Percentiles rank a stretch among this genome's conserved stretches.
Evolutionary conservation across 441 rosid genomes (phyloP).

Genomic region (Corymbia citriodora): DNA sequence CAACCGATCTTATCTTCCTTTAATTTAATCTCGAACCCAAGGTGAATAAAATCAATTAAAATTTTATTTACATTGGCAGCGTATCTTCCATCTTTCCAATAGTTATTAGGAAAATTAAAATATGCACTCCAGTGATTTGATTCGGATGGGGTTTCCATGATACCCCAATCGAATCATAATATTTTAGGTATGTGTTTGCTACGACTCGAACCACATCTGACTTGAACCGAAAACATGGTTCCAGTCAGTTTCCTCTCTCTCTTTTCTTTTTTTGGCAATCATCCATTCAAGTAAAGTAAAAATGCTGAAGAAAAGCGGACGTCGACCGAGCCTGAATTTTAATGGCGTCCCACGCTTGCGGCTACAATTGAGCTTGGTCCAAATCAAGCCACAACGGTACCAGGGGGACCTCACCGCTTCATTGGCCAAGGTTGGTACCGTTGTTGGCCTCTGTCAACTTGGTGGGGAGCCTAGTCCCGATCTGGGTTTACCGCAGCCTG

Average conservation of each 20-base stretch:
- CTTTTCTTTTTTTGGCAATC: neutral
- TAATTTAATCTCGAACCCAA: neutral
- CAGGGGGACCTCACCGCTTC: too few species aligned
- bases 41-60: neutral
- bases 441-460: too few species aligned
- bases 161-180: neutral
- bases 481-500: too few species aligned
- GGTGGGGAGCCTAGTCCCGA: too few species aligned
- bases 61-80: neutral
- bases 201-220: neutral
- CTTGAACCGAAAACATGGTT: neutral
- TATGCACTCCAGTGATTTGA: neutral
- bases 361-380: conserved; percentile 74
- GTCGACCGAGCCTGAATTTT: conserved; percentile 87
- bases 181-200: neutral
- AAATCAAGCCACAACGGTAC: conserved; percentile 30
- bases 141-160: neutral
- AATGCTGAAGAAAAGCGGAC: conserved; percentile 9
- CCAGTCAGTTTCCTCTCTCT: neutral
- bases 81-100: neutral
- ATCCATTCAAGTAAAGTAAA: neutral
- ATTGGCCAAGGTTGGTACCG: too few species aligned
- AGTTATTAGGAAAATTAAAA: neutral
- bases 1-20: neutral
- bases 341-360: conserved; percentile 71